Conservation (phyloP, 148 eudicot species). For the Cornus suecica region DNA sequence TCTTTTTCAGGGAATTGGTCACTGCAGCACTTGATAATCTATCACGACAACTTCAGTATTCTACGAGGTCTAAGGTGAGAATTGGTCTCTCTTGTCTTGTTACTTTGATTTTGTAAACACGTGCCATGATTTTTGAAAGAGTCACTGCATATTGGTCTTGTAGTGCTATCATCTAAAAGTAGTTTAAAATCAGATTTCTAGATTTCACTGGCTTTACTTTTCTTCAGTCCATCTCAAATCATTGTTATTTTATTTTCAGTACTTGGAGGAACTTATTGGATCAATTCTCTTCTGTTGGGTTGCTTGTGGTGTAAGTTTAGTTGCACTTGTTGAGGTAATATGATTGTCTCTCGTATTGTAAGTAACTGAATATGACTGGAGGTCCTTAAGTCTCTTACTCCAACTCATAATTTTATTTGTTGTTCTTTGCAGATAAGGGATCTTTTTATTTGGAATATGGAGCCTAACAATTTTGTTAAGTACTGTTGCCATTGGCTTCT, state of each 20-base stretch:
- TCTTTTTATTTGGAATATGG: conserved; percentile 74
- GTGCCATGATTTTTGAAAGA: conserved; percentile 1
- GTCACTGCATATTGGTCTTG: neutral
- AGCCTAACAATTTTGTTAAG: conserved; percentile 64
- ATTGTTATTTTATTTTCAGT: conserved; percentile 37
- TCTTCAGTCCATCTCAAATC: neutral
- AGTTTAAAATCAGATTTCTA: neutral
- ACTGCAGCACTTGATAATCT: conserved; percentile 67
- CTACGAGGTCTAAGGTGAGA: conserved; percentile 68
- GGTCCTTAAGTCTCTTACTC: neutral
- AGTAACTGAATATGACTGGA: conserved; percentile 5
- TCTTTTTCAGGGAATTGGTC: conserved; percentile 70
- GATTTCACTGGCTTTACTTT: neutral
- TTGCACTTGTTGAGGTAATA: conserved; percentile 81
- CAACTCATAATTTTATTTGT: neutral
- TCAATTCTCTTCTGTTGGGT: conserved; percentile 82
- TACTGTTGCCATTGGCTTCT: conserved; percentile 93
- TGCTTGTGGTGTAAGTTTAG: conserved; percentile 77
- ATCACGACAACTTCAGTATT: conserved; percentile 57
- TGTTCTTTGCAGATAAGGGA: conserved; percentile 63
- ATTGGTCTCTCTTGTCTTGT: neutral
- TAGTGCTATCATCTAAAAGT: neutral
- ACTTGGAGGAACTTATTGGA: conserved; percentile 83
- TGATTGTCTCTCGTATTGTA: neutral
- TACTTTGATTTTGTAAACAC: conserved; percentile 11